Base-by-base conservation (phyloP, 305 asterid species). In the Fraxinus ornus region DNA sequence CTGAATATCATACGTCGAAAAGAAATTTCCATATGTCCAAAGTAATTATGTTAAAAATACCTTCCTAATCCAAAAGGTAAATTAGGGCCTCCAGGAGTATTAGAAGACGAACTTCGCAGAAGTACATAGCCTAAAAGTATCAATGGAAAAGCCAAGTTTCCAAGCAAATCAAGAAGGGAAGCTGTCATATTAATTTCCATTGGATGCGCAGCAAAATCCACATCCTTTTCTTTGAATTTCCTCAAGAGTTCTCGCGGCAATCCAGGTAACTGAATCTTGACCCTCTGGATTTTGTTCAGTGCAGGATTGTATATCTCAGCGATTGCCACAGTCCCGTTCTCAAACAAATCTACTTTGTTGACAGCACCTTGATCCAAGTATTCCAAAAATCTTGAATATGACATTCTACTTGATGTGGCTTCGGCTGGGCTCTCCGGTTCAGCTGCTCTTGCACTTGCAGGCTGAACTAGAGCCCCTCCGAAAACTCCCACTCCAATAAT, bases 21-120 rank as follows among this genome's bases (percentile, higher is more conserved):
- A 60, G 30, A 21, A 57, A 60, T 60, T 21, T 13, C 30, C 13
- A 0, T 21, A 7, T 21, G 13, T 17, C 70, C 13, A 7, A 21
- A 21, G 30, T 19, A 0, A 4, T 57, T 57, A 57, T 57, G 22
- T 21, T 49, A 22, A 21, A 75, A 81, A 5, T 86, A 91, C 95
- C 93, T 89, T 84, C 95, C 96, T 44, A 93, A 75, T 37, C 96
- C 93, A 78, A 93, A 93, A 2, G 97, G 97, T 83, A 91, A 83
- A 81, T 87, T 88, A 24, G 94, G 94, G 0, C 94, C 96, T 64
- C 92, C 91, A 26, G 90, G 93, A 35, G 19, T 64, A 74, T 83
- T 88, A 2, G 90, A 75, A 47, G 89, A 71, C 2, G 94, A 86
- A 8, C 78, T 86, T 62, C 90, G 85, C 70, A 91, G 55, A n/a